Evolutionary conservation across 805 yeast genomes (phyloP).

Genomic region (Candida sphagnicola): DNA sequence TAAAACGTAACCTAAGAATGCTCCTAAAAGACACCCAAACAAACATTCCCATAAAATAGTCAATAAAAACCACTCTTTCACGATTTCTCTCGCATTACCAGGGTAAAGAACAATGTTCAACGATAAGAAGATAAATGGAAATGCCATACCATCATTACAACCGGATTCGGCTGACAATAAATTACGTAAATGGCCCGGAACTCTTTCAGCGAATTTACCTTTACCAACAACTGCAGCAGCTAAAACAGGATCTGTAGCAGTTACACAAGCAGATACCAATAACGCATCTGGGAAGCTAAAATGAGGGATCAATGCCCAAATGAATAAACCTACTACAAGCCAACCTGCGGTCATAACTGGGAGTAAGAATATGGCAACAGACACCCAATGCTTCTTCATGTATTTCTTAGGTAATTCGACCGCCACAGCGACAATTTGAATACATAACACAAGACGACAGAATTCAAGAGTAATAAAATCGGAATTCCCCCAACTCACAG

Average conservation of each 20-base stretch:
- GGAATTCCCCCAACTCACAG: constrained; percentile 79
- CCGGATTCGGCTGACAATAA: constrained; percentile 83
- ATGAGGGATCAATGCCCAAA: constrained; percentile 74
- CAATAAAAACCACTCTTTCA: constrained; percentile 74
- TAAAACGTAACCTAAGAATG: constrained; percentile 64
- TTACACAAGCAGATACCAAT: constrained; percentile 79
- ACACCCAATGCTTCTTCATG: constrained; percentile 78
- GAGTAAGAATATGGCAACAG: constrained; percentile 67
- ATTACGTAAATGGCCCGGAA: constrained; percentile 89
- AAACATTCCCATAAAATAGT: constrained; percentile 79
- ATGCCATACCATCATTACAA: constrained; percentile 95
- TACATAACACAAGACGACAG: constrained; percentile 74
- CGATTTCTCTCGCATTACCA: constrained; percentile 62
- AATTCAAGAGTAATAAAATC: constrained; percentile 81
- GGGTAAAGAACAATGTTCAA: constrained; percentile 63
- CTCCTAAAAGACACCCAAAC: constrained; percentile 75
- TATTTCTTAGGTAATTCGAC: constrained; percentile 90
- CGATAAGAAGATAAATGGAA: constrained; percentile 77
- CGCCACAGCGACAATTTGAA: constrained; percentile 91
- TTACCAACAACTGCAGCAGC: constrained; percentile 96
- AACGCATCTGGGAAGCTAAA: constrained; percentile 69
- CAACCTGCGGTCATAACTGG: constrained; percentile 93
- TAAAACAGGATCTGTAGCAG: constrained; percentile 93
- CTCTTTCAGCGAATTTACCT: constrained; percentile 85
- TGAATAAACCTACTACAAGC: constrained; percentile 75